Evolutionary conservation across 768 basidiomycete species (phyloP).

Genomic region (Agaricus subrufescens): DNA sequence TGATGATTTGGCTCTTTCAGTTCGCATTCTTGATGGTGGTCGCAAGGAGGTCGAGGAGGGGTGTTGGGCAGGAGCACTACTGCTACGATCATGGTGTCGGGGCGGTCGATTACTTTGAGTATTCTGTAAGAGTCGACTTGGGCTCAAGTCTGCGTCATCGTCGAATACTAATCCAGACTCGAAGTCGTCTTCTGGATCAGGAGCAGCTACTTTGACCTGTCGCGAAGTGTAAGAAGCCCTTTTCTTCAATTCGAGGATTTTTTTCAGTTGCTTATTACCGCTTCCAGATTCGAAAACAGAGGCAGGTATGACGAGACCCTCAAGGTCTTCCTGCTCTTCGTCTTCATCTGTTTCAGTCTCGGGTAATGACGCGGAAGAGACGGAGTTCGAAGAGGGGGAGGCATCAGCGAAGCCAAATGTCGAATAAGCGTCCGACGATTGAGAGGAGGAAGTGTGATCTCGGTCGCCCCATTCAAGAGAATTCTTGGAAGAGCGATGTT

Average conservation of each 20-base stretch:
- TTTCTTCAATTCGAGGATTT: conserved; percentile 51
- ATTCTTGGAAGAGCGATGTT: conserved; percentile 75
- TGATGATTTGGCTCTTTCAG: conserved; percentile 70
- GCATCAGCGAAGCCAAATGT: conserved; percentile 70
- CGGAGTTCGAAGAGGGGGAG: conserved; percentile 68
- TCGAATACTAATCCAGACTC: conserved; percentile 82
- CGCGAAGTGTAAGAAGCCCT: conserved; percentile 38
- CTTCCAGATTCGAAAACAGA: conserved; percentile 72
- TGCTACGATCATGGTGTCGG: conserved; percentile 47
- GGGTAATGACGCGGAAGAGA: conserved; percentile 62
- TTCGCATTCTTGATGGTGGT: conserved; percentile 60
- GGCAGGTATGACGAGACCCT: conserved; percentile 75
- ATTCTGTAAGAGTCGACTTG: conserved; percentile 61
- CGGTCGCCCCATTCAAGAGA: conserved; percentile 85
- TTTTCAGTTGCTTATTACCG: conserved; percentile 44
- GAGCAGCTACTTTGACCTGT: conserved; percentile 43
- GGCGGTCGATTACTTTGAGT: conserved; percentile 37
- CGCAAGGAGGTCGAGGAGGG: conserved; percentile 38
- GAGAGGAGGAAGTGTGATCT: conserved; percentile 76
- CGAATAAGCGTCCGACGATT: conserved; percentile 86
- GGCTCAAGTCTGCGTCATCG: conserved; percentile 79
- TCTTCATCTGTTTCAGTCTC: conserved; percentile 73
- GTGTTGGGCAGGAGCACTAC: conserved; percentile 52
- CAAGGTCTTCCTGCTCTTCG: conserved; percentile 69
- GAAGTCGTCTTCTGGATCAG: conserved; percentile 80